Evolutionary conservation across 305 asterid genomes (phyloP), one percentile per base, ranked within the genome.

Genomic region (Rubia peregrina): DNA sequence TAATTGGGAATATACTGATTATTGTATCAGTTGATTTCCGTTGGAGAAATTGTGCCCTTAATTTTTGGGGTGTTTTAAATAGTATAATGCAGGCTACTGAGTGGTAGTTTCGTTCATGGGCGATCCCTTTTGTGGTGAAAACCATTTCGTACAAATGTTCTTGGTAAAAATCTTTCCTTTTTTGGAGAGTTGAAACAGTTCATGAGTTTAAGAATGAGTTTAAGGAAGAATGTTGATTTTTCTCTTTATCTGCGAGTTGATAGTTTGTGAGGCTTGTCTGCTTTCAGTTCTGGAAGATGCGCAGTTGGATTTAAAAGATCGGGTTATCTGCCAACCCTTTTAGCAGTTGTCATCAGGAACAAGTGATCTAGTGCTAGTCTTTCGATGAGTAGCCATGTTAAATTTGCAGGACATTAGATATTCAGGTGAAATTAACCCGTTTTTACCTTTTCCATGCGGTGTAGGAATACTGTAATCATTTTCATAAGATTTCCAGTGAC

Each of bases 1-100:
- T 6, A 42, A 73, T 49, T 66, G 26, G 62, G 24, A 41, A 36
- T 74, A 43, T 59, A 16, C 44, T 73, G 76, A 51, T 61, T 33
- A n/a, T 14, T 59, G 42, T 17, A 10, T 33, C 69, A 51, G 22
- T 61, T n/a, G 51, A 5, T 44, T 65, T 21, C 9, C 36, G 2
- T 40, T 21, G 24, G 49, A 48, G 60, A 40, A 11, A 17, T 51
- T 33, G 55, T 9, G 11, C 26, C 22, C 70, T 16, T 17, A 48
- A 64, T 64, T 59, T 59, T 22, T 74, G 13, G 21, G 41, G 0
- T 10, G 56, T 62, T 73, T 46, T 21, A 60, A 41, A 16, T 40
- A 24, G 19, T 61, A 19, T 60, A 14, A 64, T 69, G 41, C 14
- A 6, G 64, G 26, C 53, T 19, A 9, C 65, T 36, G 44, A 12